phyloP scores from a whole-genome alignment of 495 filamentous ascomycete genomes.

The Hyaloscypha hepaticicola region DNA sequence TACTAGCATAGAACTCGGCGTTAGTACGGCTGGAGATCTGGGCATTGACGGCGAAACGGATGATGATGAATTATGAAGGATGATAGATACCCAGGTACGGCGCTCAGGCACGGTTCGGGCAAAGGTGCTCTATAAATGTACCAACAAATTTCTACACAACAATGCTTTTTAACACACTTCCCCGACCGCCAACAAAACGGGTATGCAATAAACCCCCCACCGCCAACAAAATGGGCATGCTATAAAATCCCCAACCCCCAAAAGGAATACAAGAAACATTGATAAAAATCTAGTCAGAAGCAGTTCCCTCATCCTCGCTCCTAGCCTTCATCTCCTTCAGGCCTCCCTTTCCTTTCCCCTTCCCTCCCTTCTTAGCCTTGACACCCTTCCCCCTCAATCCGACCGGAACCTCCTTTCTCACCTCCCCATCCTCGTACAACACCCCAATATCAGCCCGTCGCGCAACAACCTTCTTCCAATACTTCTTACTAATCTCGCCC shows the following conservation, averaged over 20 bases:
- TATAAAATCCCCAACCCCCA: not conserved
- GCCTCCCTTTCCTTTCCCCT: conserved; percentile 33
- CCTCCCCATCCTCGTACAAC: conserved; percentile 63
- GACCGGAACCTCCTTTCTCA: conserved; percentile 46
- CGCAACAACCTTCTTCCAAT: conserved; percentile 57
- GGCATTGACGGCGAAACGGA: conserved; percentile 20
- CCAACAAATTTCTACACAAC: not conserved
- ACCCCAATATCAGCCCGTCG: conserved; percentile 56
- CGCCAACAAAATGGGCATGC: conserved; percentile 5
- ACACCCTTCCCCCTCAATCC: conserved; percentile 42
- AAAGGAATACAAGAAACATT: conserved; percentile 1
- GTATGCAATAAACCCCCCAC: conserved; percentile 4
- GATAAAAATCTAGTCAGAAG: conserved; percentile 25
- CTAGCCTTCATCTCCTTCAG: conserved; percentile 34
- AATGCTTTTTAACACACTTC: not conserved
- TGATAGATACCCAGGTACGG: conserved; percentile 24
- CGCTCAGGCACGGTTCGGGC: not conserved
- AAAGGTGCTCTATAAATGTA: not conserved
- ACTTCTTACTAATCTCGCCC: conserved; percentile 42
- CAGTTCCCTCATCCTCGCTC: conserved; percentile 27
- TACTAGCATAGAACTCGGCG: conserved; percentile 1
- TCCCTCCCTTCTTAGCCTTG: conserved; percentile 42
- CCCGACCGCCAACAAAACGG: not conserved
- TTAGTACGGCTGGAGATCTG: not conserved
- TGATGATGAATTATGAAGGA: conserved; percentile 27